Evolutionary conservation across 1,284 basidiomycete species (phyloP), one percentile per base, ranked within the genome.

Genomic region (Marasmius fiardii): DNA sequence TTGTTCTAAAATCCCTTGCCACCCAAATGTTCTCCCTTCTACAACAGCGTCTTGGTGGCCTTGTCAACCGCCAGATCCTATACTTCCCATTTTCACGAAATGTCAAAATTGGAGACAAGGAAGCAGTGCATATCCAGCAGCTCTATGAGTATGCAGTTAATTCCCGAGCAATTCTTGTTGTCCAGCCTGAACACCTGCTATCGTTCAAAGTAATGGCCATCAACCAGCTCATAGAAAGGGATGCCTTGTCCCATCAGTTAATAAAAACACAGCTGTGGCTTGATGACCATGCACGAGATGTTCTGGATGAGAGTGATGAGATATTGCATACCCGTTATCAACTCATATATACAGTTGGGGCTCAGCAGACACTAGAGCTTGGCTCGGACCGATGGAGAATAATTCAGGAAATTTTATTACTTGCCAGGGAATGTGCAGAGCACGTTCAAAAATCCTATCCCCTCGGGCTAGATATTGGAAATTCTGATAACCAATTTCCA

Each of bases 161-260:
- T 3, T 63, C 63, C 14, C 65, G 71, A 2, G 80, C 81, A 0
- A 63, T 83, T 23, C 63, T 82, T 1, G 64, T 83, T 0, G 63
- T 68, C 4, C 81, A 82, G 44, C 81, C 81, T 0, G 81, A 83
- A 48, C 81, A 83, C 41, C 69, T 81, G 1, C 67, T 83, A 0
- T 82, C 80, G 0, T 77, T 79, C 51, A 71, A 73, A 54, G 67
- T 83, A 7, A 73, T 77, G 70, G 68, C 67, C 0, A 61, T 80
- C 18, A 72, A 81, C 37, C 60, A 58, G 20, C 63, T 68, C 44
- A 33, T 26, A 45, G 28, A 34, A 3, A 28, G 2, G 54, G 48
- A 11, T 51, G 39, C 33, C 31, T 59, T 56, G 23, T 53, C 34
- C 28, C 54, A 54, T 43, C 60, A 2, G 18, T 28, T 48, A 21